Evolutionary conservation across 371 early-diverging fungal species (phyloP), one percentile per base, ranked within the genome.

Genomic region (Mortierella sp.): DNA sequence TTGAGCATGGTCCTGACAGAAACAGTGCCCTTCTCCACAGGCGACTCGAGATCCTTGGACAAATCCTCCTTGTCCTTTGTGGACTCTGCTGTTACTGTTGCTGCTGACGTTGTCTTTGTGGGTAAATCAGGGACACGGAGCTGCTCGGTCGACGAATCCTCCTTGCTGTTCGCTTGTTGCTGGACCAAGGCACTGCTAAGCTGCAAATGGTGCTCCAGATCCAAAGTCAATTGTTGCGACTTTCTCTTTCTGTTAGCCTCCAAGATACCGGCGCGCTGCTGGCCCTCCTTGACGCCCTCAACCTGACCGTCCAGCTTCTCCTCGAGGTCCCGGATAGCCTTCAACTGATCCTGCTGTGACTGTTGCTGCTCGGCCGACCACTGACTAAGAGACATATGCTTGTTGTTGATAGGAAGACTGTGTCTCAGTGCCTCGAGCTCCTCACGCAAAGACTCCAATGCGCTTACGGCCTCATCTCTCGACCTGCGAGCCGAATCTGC

Each of bases 321-420:
- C 31, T 85, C 82, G 50, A 85, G 75, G 19, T 81, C 75, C 44
- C 78, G 77, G 42, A 85, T 85, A 24, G 77, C 86, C 75, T 85
- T 58, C 54, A 85, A 73, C 50, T 85, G 86, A 16, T 85, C 86
- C 75, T 85, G 86, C 44, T 85, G 86, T 54, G 71, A 58, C 48
- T 77, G 82, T 70, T 85, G 86, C 47, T 85, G 86, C 57, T 85
- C 86, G 3, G 79, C 80, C 11, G 86, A 85, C 86, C 86, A 85
- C 63, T 82, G 80, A 24, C 86, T 85, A 70, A 85, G 65, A 1
- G 86, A 85, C 82, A 82, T 81, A 71, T 85, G 86, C 55, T 85
- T 85, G 76, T 75, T 73, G 71, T 82, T 85, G 63, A 85, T 82
- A 5, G 86, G 86, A 19, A 85, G 71, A 26, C 80, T 81, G 71